Conservation (phyloP, 2,329 filamentous ascomycete genomes). For the Emericellopsis cladophorae region DNA sequence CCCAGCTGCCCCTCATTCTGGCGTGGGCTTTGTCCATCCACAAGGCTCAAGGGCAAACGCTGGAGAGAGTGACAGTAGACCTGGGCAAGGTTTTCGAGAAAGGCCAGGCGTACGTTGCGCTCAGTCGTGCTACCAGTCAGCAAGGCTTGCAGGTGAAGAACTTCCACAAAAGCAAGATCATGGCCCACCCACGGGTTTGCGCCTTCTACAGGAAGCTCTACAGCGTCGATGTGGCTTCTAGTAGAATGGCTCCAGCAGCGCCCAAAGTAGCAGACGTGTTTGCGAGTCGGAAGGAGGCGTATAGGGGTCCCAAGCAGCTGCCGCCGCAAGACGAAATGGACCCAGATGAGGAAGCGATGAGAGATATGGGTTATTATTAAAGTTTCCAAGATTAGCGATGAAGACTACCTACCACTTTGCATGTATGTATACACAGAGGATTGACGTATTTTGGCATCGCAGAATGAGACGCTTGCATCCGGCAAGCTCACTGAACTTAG, state of each 20-base stretch:
- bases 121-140: slow-evolving; percentile 84
- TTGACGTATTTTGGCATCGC: too few species aligned
- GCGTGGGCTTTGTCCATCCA: slow-evolving; percentile 97
- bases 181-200: slow-evolving; percentile 81
- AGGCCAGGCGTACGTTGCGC: slow-evolving; percentile 91
- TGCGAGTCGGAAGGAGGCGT: slow-evolving; percentile 16
- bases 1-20: slow-evolving; percentile 75
- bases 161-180: slow-evolving; percentile 83
- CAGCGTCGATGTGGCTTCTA: slow-evolving; percentile 47
- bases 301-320: not conserved
- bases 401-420: too few species aligned
- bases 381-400: too few species aligned
- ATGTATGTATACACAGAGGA: too few species aligned
- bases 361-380: too few species aligned
- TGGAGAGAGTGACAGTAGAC: slow-evolving; percentile 90
- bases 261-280: slow-evolving; percentile 26
- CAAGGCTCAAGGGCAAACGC: slow-evolving; percentile 91
- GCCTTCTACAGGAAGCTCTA: slow-evolving; percentile 77
- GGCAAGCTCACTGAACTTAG: too few species aligned
- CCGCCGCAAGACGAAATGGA: slow-evolving; percentile 17
- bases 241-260: slow-evolving; percentile 10
- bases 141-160: slow-evolving; percentile 75
- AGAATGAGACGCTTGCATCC: too few species aligned
- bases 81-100: slow-evolving; percentile 90
- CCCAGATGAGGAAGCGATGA: slow-evolving; percentile 35